Base-by-base conservation (phyloP, 352 stramenopile genomes). In the Phytophthora cryptogea region DNA sequence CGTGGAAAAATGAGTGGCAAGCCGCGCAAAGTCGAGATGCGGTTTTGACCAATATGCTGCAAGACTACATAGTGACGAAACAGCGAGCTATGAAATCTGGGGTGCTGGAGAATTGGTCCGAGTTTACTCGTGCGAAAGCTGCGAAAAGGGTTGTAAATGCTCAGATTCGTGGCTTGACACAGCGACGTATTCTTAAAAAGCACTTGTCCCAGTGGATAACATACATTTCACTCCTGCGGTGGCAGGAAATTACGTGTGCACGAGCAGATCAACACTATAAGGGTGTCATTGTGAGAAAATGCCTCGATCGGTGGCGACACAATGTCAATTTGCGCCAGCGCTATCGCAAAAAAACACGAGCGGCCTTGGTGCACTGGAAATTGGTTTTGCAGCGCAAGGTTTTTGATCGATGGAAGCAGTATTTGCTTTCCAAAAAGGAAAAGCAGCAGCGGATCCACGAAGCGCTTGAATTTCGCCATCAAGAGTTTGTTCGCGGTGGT, bases 291-390 rank as follows among this genome's bases (percentile, higher is more conserved):
- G 54, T 54, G n/a, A 49, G n/a, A 16, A 76, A 78, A 58, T 68
- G 57, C 16, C 68, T 84, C 8, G 8, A 39, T 5, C 45, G 54
- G 35, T 88, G 78, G 78, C 68, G 54, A 42, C 14, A 35, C 6
- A 77, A 74, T 6, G 41, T 54, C 11, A n/a, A 10, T 4, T 14
- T 37, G 3, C 44, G 67, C 3, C 63, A 47, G 8, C 39, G 17
- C 0, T 47, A 74, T 8, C 61, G 76, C 39, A 60, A 54, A n/a
- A 54, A 70, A 40, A 80, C 43, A 10, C 44, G 61, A 7, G n/a
- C 36, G 10, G 69, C 79, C 3, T 54, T 89, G 5, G 41, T 83
- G 2, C 79, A 89, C 36, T 89, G 79, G 79, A 89, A 89, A 41
- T 35, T 72, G 44, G 66, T 62, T 8, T 50, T 74, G 28, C 56